These are phyloP conservation scores for Zymoseptoria brevis DNA, from an alignment of 2,329 filamentous ascomycete species.

Conservation along the genomic window DNA sequence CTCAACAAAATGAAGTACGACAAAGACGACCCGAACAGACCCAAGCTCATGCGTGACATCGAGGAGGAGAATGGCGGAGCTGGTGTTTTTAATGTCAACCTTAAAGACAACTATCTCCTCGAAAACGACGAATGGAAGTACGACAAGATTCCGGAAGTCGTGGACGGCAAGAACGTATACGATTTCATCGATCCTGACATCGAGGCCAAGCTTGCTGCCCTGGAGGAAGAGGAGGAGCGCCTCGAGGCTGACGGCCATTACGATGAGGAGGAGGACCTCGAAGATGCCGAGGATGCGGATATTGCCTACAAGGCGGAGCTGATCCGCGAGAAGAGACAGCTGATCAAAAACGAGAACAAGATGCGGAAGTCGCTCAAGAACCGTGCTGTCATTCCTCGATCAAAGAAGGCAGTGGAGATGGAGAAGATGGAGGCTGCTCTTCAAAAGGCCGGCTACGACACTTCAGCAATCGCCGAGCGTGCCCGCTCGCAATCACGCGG, in stretches of 20 bases:
- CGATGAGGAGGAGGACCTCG: slow-evolving; percentile 67
- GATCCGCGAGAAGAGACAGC: slow-evolving; percentile 86
- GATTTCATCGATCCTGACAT: slow-evolving; percentile 97
- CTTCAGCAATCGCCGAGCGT: slow-evolving; percentile 63
- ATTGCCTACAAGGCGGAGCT: slow-evolving; percentile 85
- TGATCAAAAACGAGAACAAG: slow-evolving; percentile 89
- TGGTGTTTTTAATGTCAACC: slow-evolving; percentile 90
- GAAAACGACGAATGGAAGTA: slow-evolving; percentile 90
- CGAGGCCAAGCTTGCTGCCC: slow-evolving; percentile 78
- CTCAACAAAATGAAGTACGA: slow-evolving; percentile 81
- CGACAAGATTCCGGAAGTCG: slow-evolving; percentile 88
- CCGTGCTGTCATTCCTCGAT: slow-evolving; percentile 83
- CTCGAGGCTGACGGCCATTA: slow-evolving; percentile 90
- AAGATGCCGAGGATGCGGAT: slow-evolving; percentile 82
- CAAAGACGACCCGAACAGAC: slow-evolving; percentile 77
- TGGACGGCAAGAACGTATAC: slow-evolving; percentile 94
- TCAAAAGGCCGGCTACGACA: slow-evolving; percentile 77
- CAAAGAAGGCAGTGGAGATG: slow-evolving; percentile 69
- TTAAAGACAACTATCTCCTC: slow-evolving; percentile 79
- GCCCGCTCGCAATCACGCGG: slow-evolving; percentile 59
- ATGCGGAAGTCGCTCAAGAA: slow-evolving; percentile 98
- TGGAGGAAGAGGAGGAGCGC: slow-evolving; percentile 93
- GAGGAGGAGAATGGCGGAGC: slow-evolving; percentile 90
- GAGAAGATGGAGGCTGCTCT: slow-evolving; percentile 82
- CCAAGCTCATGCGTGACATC: slow-evolving; percentile 71